Conservation (phyloP, 306 rosid genomes). For the apple (Malus domestica) region ASM211411v1 NC_041799.1:13287001-13287500, state of each 20-base stretch:
- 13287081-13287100: constrained; percentile 59
- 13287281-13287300: constrained; percentile 43
- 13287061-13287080: constrained; percentile 30
- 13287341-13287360: constrained; percentile 84
- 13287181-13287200: constrained; percentile 10
- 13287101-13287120: constrained; percentile 89
- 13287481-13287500: neutral
- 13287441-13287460: constrained; percentile 12
- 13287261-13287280: constrained; percentile 79
- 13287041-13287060: constrained; percentile 63
- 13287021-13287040: constrained; percentile 91
- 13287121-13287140: constrained; percentile 59
- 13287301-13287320: constrained; percentile 37
- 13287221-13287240: constrained; percentile 46
- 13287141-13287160: neutral
- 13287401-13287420: constrained; percentile 12
- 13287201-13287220: constrained; percentile 40
- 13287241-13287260: constrained; percentile 60
- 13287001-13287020: constrained; percentile 83
- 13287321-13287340: constrained; percentile 80
- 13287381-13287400: constrained; percentile 31
- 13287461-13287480: neutral
- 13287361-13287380: constrained; percentile 68
- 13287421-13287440: constrained; percentile 7
- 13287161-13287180: neutral